phyloP scores from a whole-genome alignment of 2,329 filamentous ascomycete species.

The Pyrenophora graminea region DNA sequence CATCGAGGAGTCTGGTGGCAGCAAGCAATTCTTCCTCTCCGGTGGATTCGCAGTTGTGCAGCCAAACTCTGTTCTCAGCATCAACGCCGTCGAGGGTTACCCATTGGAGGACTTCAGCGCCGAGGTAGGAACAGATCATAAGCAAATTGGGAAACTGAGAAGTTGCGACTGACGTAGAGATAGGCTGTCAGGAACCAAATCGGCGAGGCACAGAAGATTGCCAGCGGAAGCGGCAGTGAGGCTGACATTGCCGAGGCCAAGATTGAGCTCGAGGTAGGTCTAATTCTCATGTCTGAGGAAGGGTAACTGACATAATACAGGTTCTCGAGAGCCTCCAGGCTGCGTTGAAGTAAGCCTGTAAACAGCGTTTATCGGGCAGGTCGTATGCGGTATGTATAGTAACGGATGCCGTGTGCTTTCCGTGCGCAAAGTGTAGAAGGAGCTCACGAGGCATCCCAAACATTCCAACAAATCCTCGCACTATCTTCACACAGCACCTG shows the following conservation, averaged over 20 bases:
- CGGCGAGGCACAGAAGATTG: constrained; percentile 93
- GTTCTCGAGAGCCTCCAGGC: constrained; percentile 83
- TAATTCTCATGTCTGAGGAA: constrained; percentile 8
- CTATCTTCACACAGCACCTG: constrained; percentile 6
- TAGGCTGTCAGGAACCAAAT: constrained; percentile 85
- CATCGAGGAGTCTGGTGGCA: constrained; percentile 84
- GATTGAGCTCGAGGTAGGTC: constrained; percentile 92
- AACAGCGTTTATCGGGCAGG: constrained; percentile 42
- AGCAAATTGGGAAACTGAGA: background rate
- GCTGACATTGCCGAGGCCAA: constrained; percentile 98
- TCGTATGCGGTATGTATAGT: constrained; percentile 20
- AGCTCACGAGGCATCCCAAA: constrained; percentile 34
- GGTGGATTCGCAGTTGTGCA: constrained; percentile 97
- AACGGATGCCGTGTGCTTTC: constrained; percentile 31
- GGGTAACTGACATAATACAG: constrained; percentile 55
- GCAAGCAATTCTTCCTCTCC: constrained; percentile 98
- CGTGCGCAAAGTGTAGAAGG: constrained; percentile 41
- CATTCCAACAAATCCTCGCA: constrained; percentile 18
- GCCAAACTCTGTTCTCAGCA: constrained; percentile 91
- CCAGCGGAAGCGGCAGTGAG: constrained; percentile 86
- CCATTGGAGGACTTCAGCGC: constrained; percentile 93
- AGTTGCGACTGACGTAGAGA: constrained; percentile 19
- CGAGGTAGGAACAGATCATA: constrained; percentile 57
- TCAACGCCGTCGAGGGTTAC: constrained; percentile 97
- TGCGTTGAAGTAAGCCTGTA: constrained; percentile 73